Conservation (phyloP, 2,329 filamentous ascomycete species). For the Orbilia oligospora region DNA sequence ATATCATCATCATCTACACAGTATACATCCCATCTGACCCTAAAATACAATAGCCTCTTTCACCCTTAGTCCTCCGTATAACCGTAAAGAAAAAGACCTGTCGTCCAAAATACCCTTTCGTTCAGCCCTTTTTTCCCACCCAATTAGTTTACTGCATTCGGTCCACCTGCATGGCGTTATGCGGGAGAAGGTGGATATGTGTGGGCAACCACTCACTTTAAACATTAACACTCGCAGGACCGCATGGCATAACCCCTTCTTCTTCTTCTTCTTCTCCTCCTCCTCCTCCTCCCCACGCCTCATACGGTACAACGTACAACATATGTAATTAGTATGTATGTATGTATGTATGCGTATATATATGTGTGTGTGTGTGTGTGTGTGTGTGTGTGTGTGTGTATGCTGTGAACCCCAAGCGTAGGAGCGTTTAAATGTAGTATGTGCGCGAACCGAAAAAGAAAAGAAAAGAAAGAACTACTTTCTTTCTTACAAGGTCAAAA, state of each 20-base stretch:
- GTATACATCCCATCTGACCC: conserved; percentile 6
- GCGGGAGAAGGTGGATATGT: conserved; percentile 33
- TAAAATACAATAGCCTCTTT: background rate
- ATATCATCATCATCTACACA: background rate
- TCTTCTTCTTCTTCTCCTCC: background rate
- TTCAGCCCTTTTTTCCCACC: conserved; percentile 45
- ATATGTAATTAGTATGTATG: background rate
- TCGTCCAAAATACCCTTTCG: conserved; percentile 9
- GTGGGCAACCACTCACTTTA: conserved; percentile 15
- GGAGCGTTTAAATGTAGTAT: background rate
- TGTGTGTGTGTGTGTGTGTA: no score
- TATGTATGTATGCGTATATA: no score
- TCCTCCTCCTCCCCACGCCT: background rate
- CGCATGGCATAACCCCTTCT: conserved; percentile 26
- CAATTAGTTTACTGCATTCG: conserved; percentile 61
- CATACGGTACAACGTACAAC: background rate
- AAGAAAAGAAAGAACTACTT: background rate
- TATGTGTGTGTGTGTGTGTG: no score
- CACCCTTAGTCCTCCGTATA: background rate
- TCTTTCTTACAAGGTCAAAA: background rate
- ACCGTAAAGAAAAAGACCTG: conserved; percentile 8
- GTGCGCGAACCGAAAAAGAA: background rate
- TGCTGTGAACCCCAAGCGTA: no score
- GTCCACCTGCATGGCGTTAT: conserved; percentile 59
- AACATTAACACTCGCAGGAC: conserved; percentile 28